phyloP scores from a whole-genome alignment of 306 rosid genomes.

The Calophaca sinica region DNA sequence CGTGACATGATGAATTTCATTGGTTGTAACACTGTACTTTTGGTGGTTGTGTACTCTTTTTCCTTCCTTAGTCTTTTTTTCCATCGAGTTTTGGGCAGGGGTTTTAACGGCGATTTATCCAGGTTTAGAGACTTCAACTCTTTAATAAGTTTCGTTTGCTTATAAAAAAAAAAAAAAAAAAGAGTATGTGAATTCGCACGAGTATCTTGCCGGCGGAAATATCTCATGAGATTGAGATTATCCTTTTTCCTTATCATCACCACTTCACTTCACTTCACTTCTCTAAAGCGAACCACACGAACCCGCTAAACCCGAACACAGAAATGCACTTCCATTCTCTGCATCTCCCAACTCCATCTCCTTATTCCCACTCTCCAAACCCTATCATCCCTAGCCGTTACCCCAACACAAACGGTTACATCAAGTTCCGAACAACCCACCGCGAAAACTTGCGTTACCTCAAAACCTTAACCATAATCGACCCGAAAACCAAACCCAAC shows the following conservation, averaged over 20 bases:
- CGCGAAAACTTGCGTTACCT: conserved; percentile 82
- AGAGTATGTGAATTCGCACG: no score
- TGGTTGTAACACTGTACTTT: no score
- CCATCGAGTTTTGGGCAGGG: no score
- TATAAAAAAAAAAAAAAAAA: no score
- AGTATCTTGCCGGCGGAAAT: no score
- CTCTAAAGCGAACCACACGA: not conserved
- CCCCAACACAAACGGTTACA: conserved; percentile 49
- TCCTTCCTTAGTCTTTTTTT: no score
- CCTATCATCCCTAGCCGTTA: not conserved
- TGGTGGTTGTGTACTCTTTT: no score
- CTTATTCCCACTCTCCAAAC: conserved; percentile 38
- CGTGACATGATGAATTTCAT: no score
- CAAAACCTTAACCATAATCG: conserved; percentile 61
- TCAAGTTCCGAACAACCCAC: conserved; percentile 78
- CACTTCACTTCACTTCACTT: not conserved
- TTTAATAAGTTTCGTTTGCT: no score
- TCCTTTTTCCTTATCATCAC: not conserved
- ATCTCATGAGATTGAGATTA: not conserved
- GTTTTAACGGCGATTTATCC: no score
- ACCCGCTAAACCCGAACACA: not conserved
- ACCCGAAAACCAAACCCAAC: conserved; percentile 56
- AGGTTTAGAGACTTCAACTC: no score
- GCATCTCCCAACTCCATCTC: conserved; percentile 34
- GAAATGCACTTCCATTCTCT: conserved; percentile 36